Base-by-base conservation (phyloP, 2,329 filamentous ascomycete genomes). In the Emergomyces orientalis region DNA sequence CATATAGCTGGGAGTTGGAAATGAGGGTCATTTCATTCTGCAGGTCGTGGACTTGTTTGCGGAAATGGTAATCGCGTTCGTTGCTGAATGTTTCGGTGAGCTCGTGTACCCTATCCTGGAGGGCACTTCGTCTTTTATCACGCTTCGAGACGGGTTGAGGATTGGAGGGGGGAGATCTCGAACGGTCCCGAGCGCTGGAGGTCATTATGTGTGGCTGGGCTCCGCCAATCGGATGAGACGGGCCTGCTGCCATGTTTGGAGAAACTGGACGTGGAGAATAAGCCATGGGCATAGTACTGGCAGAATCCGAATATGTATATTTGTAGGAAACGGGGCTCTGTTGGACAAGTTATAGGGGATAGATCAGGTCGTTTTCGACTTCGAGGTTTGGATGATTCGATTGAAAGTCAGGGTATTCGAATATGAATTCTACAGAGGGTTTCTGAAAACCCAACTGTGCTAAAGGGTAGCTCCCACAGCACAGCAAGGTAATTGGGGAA, bases 1-100 rank as follows among this genome's bases (percentile, higher is more conserved):
- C 81, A 74, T 96, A 95, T 0, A 90, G 88, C 71, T 96, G 88
- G 60, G 94, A 89, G 68, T 89, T 87, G 74, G 91, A 87, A 67
- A 96, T 90, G 55, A 96, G 82, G 63, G 85, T 90, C 77, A 92
- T 91, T 75, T 96, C 92, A 67, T 90, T 87, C 77, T 97, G 92
- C n/a, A 97, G 86, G 68, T 90, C 90, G 71, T 94, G 88, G 1
- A 97, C 83, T 76, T 97, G 91, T 67, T 94, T 89, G 65, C 92
- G 86, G 75, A 96, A 97, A 70, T 91, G 87, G 66, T 84, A 81
- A 74, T 96, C 91, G 67, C 90, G 85, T 71, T 96, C 91, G 66
- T 88, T 84, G 66, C 86, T 85, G 76, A 96, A 93, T 67, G 87
- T 86, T 61, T 88, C 85, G 62, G 88, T 86, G 76, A 97, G 86